Evolutionary conservation across 768 basidiomycete genomes (phyloP).

Genomic region (Tephrocybe sp.): DNA sequence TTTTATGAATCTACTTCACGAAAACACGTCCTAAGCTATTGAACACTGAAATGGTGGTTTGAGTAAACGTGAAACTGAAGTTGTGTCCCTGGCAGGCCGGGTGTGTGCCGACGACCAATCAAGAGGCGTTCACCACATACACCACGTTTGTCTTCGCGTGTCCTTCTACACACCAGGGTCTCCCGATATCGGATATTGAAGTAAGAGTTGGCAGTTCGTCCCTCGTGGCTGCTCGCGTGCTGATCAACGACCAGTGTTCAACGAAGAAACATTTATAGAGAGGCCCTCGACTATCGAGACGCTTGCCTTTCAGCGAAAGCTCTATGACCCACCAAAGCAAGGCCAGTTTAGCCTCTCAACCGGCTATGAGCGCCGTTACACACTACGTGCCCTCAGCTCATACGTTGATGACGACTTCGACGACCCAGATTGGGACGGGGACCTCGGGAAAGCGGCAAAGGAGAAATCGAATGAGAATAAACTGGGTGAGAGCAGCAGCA

Average conservation of each 20-base stretch:
- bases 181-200: not conserved
- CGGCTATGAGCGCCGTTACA: conserved; percentile 2
- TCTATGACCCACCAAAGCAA: conserved; percentile 3
- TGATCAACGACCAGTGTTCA: conserved; percentile 3
- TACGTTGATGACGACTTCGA: conserved; percentile 6
- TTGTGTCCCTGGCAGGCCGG: too few species aligned
- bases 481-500: not conserved
- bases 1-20: conserved; percentile 13
- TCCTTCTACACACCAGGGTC: too few species aligned
- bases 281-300: conserved; percentile 3
- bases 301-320: conserved; percentile 3
- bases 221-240: not conserved
- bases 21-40: not conserved
- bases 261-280: conserved; percentile 8
- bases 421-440: conserved; percentile 3
- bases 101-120: not conserved
- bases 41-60: too few species aligned
- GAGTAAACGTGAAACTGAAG: too few species aligned
- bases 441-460: not conserved
- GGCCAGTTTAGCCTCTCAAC: not conserved
- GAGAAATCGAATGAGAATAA: not conserved
- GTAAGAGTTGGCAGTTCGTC: not conserved
- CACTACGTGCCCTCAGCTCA: conserved; percentile 3
- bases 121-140: not conserved
- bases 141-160: too few species aligned